Conservation (phyloP, 2,329 filamentous ascomycete species). For the Penicillium oxalicum region DNA sequence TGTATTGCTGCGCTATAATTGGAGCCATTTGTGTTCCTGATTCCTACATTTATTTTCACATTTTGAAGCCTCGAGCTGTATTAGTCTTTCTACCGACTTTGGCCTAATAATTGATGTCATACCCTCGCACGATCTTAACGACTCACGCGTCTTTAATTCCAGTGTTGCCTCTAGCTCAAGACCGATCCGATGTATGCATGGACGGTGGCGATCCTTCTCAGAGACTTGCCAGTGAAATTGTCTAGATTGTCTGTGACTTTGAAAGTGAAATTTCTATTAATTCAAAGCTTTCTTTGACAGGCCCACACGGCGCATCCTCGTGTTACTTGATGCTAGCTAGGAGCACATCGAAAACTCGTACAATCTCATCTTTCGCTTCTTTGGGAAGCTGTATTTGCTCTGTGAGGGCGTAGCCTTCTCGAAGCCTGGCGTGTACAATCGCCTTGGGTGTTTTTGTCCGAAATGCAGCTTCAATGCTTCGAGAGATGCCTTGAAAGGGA, state of each 20-base stretch:
- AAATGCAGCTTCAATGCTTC: constrained; percentile 18
- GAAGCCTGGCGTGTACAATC: constrained; percentile 13
- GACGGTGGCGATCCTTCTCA: no score
- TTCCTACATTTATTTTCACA: background rate
- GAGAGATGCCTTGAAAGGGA: constrained; percentile 20
- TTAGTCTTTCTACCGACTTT: no score
- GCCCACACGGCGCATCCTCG: no score
- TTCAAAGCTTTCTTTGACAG: no score
- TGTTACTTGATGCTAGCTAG: background rate
- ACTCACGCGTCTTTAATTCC: background rate
- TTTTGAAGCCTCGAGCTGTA: background rate
- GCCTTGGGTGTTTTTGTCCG: constrained; percentile 16
- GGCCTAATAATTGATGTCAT: background rate
- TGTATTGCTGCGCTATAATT: background rate
- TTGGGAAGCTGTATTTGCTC: constrained; percentile 11
- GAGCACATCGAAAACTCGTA: constrained; percentile 15
- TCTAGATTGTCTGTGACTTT: no score
- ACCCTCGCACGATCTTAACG: background rate
- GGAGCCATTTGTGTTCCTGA: background rate
- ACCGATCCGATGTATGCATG: no score
- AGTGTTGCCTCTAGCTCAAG: no score
- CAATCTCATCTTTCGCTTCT: constrained; percentile 11
- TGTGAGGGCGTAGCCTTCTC: constrained; percentile 13
- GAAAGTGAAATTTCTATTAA: no score
- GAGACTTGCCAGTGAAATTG: no score